Evolutionary conservation across 441 rosid species (phyloP).

Genomic region (Capsella rubella): DNA sequence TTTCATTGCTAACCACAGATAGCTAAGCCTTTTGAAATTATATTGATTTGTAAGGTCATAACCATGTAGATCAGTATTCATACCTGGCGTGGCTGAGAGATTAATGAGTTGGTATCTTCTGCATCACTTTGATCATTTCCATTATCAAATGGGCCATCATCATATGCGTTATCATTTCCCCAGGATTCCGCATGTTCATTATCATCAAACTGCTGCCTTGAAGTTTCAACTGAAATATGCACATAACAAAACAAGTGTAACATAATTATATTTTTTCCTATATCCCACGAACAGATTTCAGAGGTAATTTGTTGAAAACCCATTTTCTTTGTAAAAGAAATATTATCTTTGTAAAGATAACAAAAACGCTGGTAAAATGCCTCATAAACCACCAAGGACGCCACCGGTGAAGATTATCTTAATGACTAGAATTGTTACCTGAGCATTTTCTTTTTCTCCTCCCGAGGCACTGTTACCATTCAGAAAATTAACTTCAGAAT

Average conservation of each 20-base stretch:
- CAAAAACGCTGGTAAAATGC: slow-evolving; percentile 31
- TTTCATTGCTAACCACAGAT: slow-evolving; percentile 5
- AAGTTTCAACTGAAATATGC: slow-evolving; percentile 57
- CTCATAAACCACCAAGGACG: neutral
- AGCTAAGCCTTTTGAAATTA: slow-evolving; percentile 6
- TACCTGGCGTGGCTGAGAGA: slow-evolving; percentile 96
- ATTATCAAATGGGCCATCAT: slow-evolving; percentile 50
- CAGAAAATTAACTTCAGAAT: slow-evolving; percentile 42
- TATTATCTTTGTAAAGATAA: neutral
- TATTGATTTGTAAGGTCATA: slow-evolving; percentile 6
- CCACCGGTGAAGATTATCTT: slow-evolving; percentile 2
- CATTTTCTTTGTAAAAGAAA: neutral
- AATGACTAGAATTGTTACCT: slow-evolving; percentile 54
- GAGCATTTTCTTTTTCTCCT: slow-evolving; percentile 64
- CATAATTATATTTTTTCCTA: neutral
- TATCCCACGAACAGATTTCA: slow-evolving; percentile 16
- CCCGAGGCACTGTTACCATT: slow-evolving; percentile 74
- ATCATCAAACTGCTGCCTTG: slow-evolving; percentile 55
- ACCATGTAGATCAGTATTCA: slow-evolving; percentile 29
- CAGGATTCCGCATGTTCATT: slow-evolving; percentile 62
- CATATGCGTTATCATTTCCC: slow-evolving; percentile 62
- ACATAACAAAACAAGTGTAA: slow-evolving; percentile 20
- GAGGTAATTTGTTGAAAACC: neutral
- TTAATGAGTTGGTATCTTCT: slow-evolving; percentile 64
- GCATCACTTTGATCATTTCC: slow-evolving; percentile 65